Evolutionary conservation across 2,329 filamentous ascomycete genomes (phyloP), one percentile per base, ranked within the genome.

Genomic region (Cytospora mali): DNA sequence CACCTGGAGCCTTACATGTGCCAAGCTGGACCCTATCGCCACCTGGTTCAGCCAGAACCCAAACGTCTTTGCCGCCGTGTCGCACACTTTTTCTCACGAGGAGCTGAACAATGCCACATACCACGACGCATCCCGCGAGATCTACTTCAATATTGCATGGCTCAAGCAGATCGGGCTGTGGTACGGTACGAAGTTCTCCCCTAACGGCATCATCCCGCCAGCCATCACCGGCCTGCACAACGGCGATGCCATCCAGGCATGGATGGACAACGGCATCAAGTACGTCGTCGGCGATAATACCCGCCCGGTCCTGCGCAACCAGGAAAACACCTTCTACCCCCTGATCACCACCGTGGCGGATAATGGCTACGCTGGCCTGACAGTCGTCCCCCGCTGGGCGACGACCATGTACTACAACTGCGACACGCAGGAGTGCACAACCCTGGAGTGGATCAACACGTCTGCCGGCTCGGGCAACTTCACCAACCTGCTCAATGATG

Each of bases 321-420:
- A 72, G 33, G 67, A 81, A 61, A 86, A 79, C 74, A 64, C 73
- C 16, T 84, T 82, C 73, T 86, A 83, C 79, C 82, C 84, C 0
- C 76, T 84, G 39, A 83, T 80, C 55, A 83, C 79, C 55, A 86
- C 75, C 3, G 76, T 80, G 0, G 57, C 21, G 28, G 69, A 66
- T 13, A 84, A 88, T 67, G 85, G 85, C 0, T 84, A 81, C 66
- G 80, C 74, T 49, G 85, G 85, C 1, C 76, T 86, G 48, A 79
- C 79, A 62, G 78, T 88, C 55, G 81, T 85, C 69, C 84, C 84
- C 5, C 82, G 85, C 52, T 88, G 81, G 81, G 82, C 85, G 1
- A 84, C 83, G 3, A 80, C 82, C 49, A 87, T 88, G 64, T 88
- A 87, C 75, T 88, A 85, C 77, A 87, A 88, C 74, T 88, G 85